Evolutionary conservation across 2,329 filamentous ascomycete genomes (phyloP).

Genomic region (Exophiala alcalophila): DNA sequence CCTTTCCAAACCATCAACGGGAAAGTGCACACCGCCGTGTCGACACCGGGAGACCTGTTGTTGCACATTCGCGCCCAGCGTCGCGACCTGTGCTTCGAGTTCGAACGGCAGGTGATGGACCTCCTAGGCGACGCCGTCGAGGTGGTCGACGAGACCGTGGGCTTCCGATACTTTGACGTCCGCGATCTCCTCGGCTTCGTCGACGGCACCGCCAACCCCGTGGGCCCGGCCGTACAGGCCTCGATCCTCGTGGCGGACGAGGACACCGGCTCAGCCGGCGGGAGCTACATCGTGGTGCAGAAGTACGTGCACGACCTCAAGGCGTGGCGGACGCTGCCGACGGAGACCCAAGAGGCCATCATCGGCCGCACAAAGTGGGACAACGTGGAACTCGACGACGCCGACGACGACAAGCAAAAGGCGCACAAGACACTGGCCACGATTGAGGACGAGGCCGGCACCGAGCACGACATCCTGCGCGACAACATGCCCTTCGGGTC

Average conservation of each 20-base stretch:
- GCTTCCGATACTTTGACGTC: conserved; percentile 60
- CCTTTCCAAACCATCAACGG: conserved; percentile 46
- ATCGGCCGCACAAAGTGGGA: conserved; percentile 59
- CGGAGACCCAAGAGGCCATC: conserved; percentile 55
- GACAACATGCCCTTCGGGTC: conserved; percentile 63
- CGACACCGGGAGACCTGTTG: conserved; percentile 56
- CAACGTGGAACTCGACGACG: conserved; percentile 57
- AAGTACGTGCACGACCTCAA: conserved; percentile 57
- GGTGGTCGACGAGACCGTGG: conserved; percentile 53
- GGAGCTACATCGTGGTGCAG: conserved; percentile 59
- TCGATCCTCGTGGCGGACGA: conserved; percentile 48
- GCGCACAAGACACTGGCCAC: conserved; percentile 57
- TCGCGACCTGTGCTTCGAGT: conserved; percentile 57
- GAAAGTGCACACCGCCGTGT: conserved; percentile 50
- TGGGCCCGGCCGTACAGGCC: conserved; percentile 44
- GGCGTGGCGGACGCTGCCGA: conserved; percentile 47
- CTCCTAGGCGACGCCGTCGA: conserved; percentile 47
- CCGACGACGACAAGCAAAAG: conserved; percentile 43
- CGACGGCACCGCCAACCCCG: conserved; percentile 59
- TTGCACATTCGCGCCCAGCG: conserved; percentile 60
- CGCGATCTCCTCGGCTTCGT: conserved; percentile 60
- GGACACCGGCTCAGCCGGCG: conserved; percentile 40
- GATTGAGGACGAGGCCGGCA: conserved; percentile 50
- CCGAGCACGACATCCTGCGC: conserved; percentile 54
- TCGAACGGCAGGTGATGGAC: conserved; percentile 55